Base-by-base conservation (phyloP, 768 basidiomycete genomes). In the Auriculariales sp. region DNA sequence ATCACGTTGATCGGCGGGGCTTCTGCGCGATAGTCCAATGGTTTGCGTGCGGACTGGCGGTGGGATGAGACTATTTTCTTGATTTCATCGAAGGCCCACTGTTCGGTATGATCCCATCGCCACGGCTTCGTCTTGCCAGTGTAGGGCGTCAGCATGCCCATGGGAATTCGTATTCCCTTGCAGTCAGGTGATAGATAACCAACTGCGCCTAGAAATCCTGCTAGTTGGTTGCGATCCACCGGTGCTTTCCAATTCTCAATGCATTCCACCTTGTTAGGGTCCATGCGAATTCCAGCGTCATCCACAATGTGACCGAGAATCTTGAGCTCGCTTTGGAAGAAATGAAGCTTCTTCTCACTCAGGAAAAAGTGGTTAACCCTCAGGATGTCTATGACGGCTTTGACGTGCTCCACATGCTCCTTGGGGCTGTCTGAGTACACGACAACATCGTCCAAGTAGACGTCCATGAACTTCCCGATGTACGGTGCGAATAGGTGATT, bases 201-300 rank as follows among this genome's bases (percentile, higher is more conserved):
- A 3, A 62, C 62, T 0, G 58, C 50, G 0, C 67, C 64, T 0
- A 65, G 47, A 46, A 72, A 72, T 0, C 65, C 63, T 0, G 57
- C 50, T 0, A 72, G 49, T 17, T 66, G 53, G 19, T 64, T 66
- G 0, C 60, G 57, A 24, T 61, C 66, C 0, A 58, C 59, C 0
- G 62, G 62, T 0, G 46, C 46, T 49, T 62, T 62, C 62, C 62
- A 63, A 29, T 64, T 64, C 0, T 59, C 0, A 0, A 73, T 58
- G 0, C 53, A 48, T 28, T 71, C 65, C 0, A 75, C 69, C 35
- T 74, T 75, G 17, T 66, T 54, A 0, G 68, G 68, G 31, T 74
- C 70, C 68, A 73, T 72, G 0, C 47, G 46, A 19, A 75, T 70
- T 0, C 71, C 69, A 0, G 63, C n/a, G 15, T 66, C 58, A 19